Evolutionary conservation across 257 asterid genomes (phyloP), one percentile per base, ranked within the genome.

Genomic region (Solanum boliviense): DNA sequence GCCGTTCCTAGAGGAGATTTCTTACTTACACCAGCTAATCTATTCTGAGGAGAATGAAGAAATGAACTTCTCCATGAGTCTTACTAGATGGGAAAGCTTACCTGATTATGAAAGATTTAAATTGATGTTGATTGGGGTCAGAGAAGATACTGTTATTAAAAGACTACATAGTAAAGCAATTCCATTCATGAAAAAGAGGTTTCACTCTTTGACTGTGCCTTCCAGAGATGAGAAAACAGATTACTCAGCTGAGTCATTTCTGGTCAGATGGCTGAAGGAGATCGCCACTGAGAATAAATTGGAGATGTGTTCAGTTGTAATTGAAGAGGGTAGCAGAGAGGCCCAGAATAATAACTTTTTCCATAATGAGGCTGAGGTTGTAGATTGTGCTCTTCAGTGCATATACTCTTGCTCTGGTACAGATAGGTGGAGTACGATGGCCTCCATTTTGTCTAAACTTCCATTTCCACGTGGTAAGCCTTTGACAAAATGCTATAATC

Each of bases 21-120:
- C 91, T 41, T 95, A 92, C 93, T 94, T 97, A 91, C 92, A 92
- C 92, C 95, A 91, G 92, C 95, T 97, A 89, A 94, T 95, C 85
- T 96, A 96, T 92, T 83, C 94, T 65, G 93, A 93, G 87, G 96
- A 91, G 70, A 87, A 72, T 89, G 94, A 90, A 72, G 92, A 88
- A 85, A 88, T 90, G 81, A 89, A 90, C 89, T 91, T 94, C 84
- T 92, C 94, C 86, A 90, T 94, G 94, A 92, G 94, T 90, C 95
- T 97, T 86, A 89, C 88, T 89, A 87, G 91, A 88, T 97, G 99
- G 99, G 98, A 95, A 90, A 93, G 91, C 84, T 91, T 95, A 52
- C 90, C 98, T 79, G 98, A 97, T 91, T 97, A 94, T 93, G 98
- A 95, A 89, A 97, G 91, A 91, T 97, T 97, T 90, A 97, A 93